Evolutionary conservation across 225 moss, liverwort and hornwort species (phyloP).

Genomic region (Bryoerythrophyllum caledonicum): DNA sequence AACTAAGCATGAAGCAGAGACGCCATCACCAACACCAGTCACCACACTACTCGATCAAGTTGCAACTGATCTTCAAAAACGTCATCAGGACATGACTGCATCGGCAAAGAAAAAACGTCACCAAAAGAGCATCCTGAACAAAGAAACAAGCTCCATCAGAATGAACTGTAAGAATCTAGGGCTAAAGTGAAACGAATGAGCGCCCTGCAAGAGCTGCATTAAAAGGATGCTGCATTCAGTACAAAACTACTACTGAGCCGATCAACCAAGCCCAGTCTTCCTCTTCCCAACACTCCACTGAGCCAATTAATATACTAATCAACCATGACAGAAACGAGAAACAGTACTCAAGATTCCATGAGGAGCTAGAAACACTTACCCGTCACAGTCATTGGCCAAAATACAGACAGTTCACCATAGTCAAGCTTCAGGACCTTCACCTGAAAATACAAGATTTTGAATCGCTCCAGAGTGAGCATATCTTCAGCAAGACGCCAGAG

Average conservation of each 20-base stretch:
- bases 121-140: neutral
- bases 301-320: neutral
- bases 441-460: neutral
- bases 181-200: neutral
- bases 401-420: neutral
- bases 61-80: constrained; percentile 4
- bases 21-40: constrained; percentile 30
- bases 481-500: neutral
- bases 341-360: neutral
- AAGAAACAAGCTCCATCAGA: neutral
- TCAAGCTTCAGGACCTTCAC: neutral
- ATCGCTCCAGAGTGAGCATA: neutral
- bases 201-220: neutral
- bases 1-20: constrained; percentile 36
- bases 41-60: constrained; percentile 5
- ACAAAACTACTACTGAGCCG: neutral
- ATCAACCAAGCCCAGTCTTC: constrained; percentile 1
- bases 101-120: neutral
- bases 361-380: neutral
- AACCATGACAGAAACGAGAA: neutral
- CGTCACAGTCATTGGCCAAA: neutral
- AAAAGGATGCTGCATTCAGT: neutral
- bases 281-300: neutral
- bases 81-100: constrained; percentile 15
- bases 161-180: neutral